phyloP scores from a whole-genome alignment of 2,329 filamentous ascomycete species.

The Coleophoma eucalyptorum region DNA sequence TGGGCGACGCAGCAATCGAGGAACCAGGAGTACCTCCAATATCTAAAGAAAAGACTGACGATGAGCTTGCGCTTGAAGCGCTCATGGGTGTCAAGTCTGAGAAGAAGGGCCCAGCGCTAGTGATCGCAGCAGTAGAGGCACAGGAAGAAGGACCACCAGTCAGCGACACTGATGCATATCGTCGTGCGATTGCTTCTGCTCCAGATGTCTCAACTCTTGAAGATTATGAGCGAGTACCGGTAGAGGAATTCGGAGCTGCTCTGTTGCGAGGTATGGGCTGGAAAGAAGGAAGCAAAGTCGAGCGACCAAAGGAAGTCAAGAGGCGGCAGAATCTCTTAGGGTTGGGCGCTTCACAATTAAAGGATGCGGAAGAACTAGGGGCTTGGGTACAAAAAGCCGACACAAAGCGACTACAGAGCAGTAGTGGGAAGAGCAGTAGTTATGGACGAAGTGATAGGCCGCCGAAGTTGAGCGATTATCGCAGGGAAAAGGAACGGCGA shows the following conservation, averaged over 20 bases:
- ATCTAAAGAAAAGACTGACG: conserved; percentile 40
- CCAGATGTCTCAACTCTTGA: conserved; percentile 75
- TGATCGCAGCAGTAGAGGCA: conserved; percentile 40
- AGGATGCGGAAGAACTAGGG: conserved; percentile 68
- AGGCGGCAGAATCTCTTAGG: conserved; percentile 78
- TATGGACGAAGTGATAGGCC: conserved; percentile 42
- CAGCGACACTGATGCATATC: conserved; percentile 66
- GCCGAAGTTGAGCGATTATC: conserved; percentile 17
- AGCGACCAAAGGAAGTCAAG: conserved; percentile 56
- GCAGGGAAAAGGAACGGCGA: conserved; percentile 39
- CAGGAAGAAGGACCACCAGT: conserved; percentile 23
- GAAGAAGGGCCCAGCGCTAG: conserved; percentile 39
- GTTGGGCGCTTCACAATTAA: conserved; percentile 81
- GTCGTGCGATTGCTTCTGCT: conserved; percentile 64
- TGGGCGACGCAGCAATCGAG: conserved; percentile 22
- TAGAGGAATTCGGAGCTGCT: conserved; percentile 92
- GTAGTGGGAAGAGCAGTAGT: conserved; percentile 30
- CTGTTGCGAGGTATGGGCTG: conserved; percentile 92
- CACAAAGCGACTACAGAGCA: conserved; percentile 41
- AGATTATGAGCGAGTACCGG: conserved; percentile 84
- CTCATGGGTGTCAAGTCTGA: conserved; percentile 54
- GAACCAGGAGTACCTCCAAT: conserved; percentile 14
- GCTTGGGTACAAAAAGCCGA: conserved; percentile 73
- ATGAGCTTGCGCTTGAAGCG: conserved; percentile 63
- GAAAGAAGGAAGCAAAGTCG: conserved; percentile 63